Conservation (phyloP, 23 red algal genomes). For the Porphyridium purpureum region DNA sequence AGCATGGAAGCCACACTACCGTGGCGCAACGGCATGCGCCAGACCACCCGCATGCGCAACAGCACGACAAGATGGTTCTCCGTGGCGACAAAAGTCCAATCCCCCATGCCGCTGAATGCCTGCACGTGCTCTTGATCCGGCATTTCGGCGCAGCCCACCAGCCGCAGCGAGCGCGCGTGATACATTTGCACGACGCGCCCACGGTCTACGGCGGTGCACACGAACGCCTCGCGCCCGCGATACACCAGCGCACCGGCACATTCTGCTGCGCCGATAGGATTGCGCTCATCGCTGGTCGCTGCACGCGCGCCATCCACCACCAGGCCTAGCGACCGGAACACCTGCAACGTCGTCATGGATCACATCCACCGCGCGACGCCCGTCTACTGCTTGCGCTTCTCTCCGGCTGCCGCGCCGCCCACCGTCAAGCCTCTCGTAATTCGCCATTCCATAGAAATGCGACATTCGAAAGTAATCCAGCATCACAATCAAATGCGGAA, state of each 20-base stretch:
- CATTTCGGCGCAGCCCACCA: constrained; percentile 2
- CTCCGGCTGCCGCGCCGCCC: no score
- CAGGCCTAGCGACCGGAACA: constrained; percentile 35
- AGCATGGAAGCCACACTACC: constrained; percentile 26
- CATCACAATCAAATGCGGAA: no score
- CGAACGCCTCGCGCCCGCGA: constrained; percentile 33
- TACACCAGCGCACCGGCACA: constrained; percentile 15
- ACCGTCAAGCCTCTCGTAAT: no score
- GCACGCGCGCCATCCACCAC: constrained; percentile 50
- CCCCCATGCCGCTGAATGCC: constrained; percentile 23
- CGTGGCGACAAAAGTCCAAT: constrained; percentile 47
- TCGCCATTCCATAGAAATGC: no score
- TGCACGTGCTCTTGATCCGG: not conserved
- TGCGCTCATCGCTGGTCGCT: no score
- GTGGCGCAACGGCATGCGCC: constrained; percentile 17
- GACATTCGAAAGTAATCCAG: no score
- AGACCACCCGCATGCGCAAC: constrained; percentile 19
- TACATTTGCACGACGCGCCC: constrained; percentile 58
- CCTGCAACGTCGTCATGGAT: no score
- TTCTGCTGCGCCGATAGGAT: no score
- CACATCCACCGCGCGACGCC: no score
- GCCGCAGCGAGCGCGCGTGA: constrained; percentile 27
- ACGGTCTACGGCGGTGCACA: constrained; percentile 33
- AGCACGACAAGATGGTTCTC: constrained; percentile 21
- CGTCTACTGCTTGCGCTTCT: no score